Conservation (phyloP, 768 basidiomycete species). For the Russula abietina region DNA sequence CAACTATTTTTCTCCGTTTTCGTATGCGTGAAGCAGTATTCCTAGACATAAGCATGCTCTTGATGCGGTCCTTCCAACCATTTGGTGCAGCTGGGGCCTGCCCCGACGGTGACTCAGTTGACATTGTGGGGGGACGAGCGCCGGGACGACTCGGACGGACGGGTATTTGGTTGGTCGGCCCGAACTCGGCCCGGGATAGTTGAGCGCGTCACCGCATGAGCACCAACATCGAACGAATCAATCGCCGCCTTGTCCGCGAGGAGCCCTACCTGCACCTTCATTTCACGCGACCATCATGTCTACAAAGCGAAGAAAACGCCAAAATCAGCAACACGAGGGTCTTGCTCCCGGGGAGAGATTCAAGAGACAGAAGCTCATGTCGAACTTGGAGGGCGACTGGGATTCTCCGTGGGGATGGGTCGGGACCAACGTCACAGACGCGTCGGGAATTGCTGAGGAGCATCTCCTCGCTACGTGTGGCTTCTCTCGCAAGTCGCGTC, state of each 20-base stretch:
- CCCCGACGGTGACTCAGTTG: background rate
- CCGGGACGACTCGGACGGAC: background rate
- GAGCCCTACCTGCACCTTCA: background rate
- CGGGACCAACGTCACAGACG: constrained; percentile 51
- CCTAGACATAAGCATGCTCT: background rate
- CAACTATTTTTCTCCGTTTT: constrained; percentile 14
- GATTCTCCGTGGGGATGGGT: constrained; percentile 77
- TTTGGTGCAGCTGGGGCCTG: background rate
- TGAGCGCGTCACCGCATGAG: constrained; percentile 7
- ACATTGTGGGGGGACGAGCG: background rate
- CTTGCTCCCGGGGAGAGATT: constrained; percentile 57
- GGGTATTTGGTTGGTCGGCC: background rate
- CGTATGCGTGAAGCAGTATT: constrained; percentile 14
- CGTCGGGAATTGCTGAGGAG: constrained; percentile 56
- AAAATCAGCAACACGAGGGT: constrained; percentile 42
- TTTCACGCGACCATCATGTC: constrained; percentile 38
- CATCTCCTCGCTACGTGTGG: constrained; percentile 67
- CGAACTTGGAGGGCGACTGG: constrained; percentile 26
- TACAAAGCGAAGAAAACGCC: constrained; percentile 53
- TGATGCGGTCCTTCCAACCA: constrained; percentile 6
- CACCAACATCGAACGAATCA: constrained; percentile 5
- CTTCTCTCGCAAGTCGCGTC: constrained; percentile 45
- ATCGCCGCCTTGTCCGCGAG: background rate
- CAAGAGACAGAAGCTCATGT: constrained; percentile 49
- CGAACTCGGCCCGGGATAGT: constrained; percentile 5